These are phyloP conservation scores for Phytophthora sp. DNA, from an alignment of 352 stramenopile genomes.

Conservation along the genomic window DNA sequence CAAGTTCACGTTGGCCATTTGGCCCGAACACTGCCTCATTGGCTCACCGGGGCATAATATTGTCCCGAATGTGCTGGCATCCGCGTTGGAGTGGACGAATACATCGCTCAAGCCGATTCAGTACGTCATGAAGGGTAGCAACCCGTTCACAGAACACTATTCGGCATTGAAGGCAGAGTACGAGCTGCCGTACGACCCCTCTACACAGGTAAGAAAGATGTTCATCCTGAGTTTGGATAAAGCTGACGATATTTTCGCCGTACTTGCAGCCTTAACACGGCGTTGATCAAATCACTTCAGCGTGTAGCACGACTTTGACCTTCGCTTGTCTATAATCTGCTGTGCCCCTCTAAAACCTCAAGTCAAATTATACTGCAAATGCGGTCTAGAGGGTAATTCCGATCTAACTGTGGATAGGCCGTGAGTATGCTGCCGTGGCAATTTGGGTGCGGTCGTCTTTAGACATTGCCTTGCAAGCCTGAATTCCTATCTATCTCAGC, in stretches of 20 bases:
- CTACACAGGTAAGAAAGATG: constrained; percentile 41
- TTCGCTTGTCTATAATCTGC: no score
- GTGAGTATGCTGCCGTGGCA: no score
- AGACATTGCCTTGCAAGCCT: no score
- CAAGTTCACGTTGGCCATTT: constrained; percentile 93
- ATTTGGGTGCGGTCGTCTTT: no score
- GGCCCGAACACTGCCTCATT: constrained; percentile 96
- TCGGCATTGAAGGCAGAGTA: constrained; percentile 92
- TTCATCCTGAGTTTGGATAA: constrained; percentile 82
- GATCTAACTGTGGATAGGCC: no score
- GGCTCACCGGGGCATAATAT: constrained; percentile 89
- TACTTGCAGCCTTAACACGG: constrained; percentile 71
- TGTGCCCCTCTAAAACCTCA: no score
- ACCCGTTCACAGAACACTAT: constrained; percentile 96
- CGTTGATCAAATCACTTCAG: constrained; percentile 83
- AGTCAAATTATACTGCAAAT: no score
- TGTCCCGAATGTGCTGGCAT: constrained; percentile 72
- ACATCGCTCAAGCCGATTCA: constrained; percentile 59
- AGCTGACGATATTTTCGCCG: neutral
- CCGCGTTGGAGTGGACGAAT: constrained; percentile 84
- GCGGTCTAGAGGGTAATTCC: no score
- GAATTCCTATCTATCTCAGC: no score
- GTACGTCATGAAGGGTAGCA: constrained; percentile 93
- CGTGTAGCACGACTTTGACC: no score
- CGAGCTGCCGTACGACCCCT: constrained; percentile 67